Evolutionary conservation across 805 yeast genomes (phyloP).

Genomic region (Kodamaea nitidulidarum): DNA sequence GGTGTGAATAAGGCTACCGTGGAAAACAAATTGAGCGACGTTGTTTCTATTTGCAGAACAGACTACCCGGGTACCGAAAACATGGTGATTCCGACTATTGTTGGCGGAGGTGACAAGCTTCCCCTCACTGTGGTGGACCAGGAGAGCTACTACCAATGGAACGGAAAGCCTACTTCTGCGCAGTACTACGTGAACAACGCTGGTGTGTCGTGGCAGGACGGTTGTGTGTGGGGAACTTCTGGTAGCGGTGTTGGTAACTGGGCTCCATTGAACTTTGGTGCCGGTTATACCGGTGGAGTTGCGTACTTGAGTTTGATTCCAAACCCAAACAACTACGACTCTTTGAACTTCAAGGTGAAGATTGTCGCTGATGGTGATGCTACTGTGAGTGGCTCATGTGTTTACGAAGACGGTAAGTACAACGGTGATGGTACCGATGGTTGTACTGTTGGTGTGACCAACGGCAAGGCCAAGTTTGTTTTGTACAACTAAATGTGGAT

Average conservation of each 20-base stretch:
- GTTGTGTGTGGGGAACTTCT: conserved; percentile 73
- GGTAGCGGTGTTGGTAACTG: conserved; percentile 67
- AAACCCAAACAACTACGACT: conserved; percentile 78
- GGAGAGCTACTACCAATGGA: conserved; percentile 75
- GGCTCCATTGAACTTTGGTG: conserved; percentile 77
- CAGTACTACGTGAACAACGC: conserved; percentile 98
- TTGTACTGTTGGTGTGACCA: conserved; percentile 87
- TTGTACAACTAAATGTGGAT: conserved; percentile 44
- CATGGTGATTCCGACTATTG: conserved; percentile 92
- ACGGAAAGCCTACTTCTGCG: conserved; percentile 78
- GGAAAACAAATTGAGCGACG: conserved; percentile 55
- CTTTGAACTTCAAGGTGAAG: conserved; percentile 55
- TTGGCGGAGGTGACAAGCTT: conserved; percentile 59
- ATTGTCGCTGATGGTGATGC: conserved; percentile 65
- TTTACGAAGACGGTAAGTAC: conserved; percentile 74
- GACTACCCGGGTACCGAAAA: conserved; percentile 99
- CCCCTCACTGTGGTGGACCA: conserved; percentile 79
- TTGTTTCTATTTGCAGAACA: conserved; percentile 92
- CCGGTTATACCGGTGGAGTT: conserved; percentile 63
- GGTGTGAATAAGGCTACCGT: conserved; percentile 70
- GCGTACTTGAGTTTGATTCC: conserved; percentile 89
- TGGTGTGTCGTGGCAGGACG: conserved; percentile 84
- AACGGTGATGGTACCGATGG: conserved; percentile 73
- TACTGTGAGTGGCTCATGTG: conserved; percentile 63
- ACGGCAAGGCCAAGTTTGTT: conserved; percentile 81